phyloP scores from a whole-genome alignment of 139 green algal species.

The Dunaliella sp. region DNA sequence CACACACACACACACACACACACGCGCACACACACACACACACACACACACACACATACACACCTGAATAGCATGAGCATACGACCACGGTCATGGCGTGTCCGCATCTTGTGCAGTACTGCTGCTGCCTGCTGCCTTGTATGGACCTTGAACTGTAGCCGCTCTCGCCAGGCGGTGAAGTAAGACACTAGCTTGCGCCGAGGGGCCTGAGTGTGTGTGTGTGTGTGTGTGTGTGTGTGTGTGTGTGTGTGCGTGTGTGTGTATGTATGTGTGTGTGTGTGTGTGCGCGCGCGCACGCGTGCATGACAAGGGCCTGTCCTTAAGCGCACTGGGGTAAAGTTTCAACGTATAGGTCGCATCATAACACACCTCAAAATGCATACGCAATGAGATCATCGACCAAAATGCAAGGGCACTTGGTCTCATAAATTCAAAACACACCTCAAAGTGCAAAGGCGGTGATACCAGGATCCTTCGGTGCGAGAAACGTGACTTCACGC shows the following conservation, averaged over 20 bases:
- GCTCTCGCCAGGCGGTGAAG: conserved; percentile 20
- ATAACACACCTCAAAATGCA: not conserved
- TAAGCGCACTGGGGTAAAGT: no score
- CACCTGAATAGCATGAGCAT: conserved; percentile 40
- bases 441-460: not conserved
- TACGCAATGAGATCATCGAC: not conserved
- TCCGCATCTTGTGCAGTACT: conserved; percentile 25
- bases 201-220: not conserved
- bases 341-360: not conserved
- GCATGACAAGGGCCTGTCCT: not conserved
- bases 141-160: not conserved
- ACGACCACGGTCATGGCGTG: conserved; percentile 5
- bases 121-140: conserved; percentile 12
- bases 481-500: conserved; percentile 73
- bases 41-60: not conserved
- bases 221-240: not conserved
- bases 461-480: conserved; percentile 46
- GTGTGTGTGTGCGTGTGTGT: not conserved
- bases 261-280: not conserved
- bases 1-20: not conserved
- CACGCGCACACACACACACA: not conserved
- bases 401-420: not conserved
- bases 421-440: not conserved
- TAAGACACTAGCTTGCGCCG: conserved; percentile 23
- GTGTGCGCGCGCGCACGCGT: not conserved